phyloP scores from a whole-genome alignment of 2,329 filamentous ascomycete genomes.

The Fusarium chuoi region DNA sequence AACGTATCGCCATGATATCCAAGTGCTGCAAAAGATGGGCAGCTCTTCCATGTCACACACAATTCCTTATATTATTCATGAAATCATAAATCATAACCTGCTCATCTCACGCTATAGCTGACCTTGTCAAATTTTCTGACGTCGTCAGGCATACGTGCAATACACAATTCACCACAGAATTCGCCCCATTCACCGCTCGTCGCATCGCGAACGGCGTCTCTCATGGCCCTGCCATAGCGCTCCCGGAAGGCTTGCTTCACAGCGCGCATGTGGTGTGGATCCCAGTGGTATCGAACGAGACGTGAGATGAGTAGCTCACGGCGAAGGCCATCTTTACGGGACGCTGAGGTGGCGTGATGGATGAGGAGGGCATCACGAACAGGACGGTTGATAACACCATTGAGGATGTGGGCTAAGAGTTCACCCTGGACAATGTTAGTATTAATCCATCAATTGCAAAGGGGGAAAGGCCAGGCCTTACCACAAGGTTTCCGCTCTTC shows the following conservation, averaged over 20 bases:
- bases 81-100: conserved; percentile 10
- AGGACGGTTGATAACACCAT: conserved; percentile 94
- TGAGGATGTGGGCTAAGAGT: conserved; percentile 92
- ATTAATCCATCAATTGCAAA: neutral
- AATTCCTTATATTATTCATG: conserved; percentile 4
- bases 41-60: neutral
- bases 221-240: conserved; percentile 78
- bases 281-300: conserved; percentile 92
- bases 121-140: conserved; percentile 63
- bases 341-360: conserved; percentile 85
- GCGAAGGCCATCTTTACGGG: conserved; percentile 75
- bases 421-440: conserved; percentile 75
- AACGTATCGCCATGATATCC: conserved; percentile 17
- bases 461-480: conserved; percentile 61
- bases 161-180: conserved; percentile 78
- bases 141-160: conserved; percentile 69
- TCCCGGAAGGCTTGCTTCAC: conserved; percentile 84
- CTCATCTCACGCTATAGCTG: conserved; percentile 27
- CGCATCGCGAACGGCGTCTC: conserved; percentile 81
- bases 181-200: conserved; percentile 80
- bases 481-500: conserved; percentile 92
- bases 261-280: conserved; percentile 79
- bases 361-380: conserved; percentile 92
- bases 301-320: conserved; percentile 89
- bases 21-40: conserved; percentile 8